A percentile compares a stretch with the other conserved stretches of the same genome.
Evolutionary conservation across 2,329 filamentous ascomycete genomes (phyloP).

Genomic region (Ophiostoma ulmi): DNA sequence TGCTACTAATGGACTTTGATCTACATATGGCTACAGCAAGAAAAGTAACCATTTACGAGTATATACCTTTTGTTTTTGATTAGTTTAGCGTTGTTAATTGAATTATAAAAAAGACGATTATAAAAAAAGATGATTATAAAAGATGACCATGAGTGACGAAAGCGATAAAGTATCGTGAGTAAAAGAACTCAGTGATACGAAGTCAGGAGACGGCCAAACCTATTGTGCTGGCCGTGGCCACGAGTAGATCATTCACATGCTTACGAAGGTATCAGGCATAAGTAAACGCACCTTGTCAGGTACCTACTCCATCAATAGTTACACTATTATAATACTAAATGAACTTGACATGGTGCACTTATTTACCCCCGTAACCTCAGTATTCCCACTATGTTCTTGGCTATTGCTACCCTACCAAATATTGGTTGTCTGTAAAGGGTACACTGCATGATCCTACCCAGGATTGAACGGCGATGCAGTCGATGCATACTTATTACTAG

Average conservation of each 20-base stretch:
- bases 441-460: too few species aligned
- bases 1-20: background rate
- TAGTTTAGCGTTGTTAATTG: background rate
- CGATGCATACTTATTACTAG: background rate
- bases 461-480: too few species aligned
- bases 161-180: too few species aligned
- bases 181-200: too few species aligned
- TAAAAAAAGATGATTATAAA: background rate
- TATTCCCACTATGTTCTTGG: background rate
- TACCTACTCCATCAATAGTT: too few species aligned
- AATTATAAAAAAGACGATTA: background rate
- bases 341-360: too few species aligned
- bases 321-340: too few species aligned
- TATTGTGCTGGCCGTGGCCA: background rate
- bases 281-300: too few species aligned
- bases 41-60: conserved; percentile 14
- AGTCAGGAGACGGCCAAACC: background rate
- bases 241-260: background rate
- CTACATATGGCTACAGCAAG: conserved; percentile 6
- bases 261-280: too few species aligned
- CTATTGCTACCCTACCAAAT: background rate
- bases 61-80: conserved; percentile 13
- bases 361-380: too few species aligned
- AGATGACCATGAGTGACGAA: background rate
- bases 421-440: background rate